A percentile compares a stretch with the other conserved stretches of the same genome.
These are phyloP conservation scores for Kwoniella bestiolae DNA, from an alignment of 768 basidiomycete genomes.

Conservation along the genomic window DNA sequence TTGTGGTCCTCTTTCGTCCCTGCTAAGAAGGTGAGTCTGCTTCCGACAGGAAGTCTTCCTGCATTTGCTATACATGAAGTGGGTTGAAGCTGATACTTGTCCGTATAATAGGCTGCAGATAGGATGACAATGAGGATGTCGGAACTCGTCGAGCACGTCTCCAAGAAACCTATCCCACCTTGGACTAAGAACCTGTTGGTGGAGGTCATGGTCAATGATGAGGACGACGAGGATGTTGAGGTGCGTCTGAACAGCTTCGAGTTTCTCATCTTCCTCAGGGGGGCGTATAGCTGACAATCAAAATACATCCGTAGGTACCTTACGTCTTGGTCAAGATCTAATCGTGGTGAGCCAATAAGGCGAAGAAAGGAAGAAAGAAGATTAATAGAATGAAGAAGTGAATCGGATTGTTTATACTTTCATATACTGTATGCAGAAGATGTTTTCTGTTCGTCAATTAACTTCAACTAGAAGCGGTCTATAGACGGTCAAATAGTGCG, in stretches of 20 bases:
- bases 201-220: constrained; percentile 92
- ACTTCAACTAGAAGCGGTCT: no score
- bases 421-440: constrained; percentile 8
- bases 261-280: no score
- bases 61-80: no score
- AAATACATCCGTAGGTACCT: no score
- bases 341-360: background rate
- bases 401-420: constrained; percentile 3
- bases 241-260: constrained; percentile 61
- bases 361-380: background rate
- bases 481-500: no score
- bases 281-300: no score
- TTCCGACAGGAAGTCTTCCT: background rate
- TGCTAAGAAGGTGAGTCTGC: constrained; percentile 78
- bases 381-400: background rate
- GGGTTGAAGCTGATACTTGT: background rate
- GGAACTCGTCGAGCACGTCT: constrained; percentile 86
- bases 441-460: background rate
- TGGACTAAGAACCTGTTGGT: constrained; percentile 83
- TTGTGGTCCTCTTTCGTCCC: constrained; percentile 92
- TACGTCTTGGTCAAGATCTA: constrained; percentile 46
- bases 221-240: constrained; percentile 93
- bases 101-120: constrained; percentile 73
- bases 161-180: constrained; percentile 87
- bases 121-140: constrained; percentile 86